Evolutionary conservation across 306 rosid species (phyloP), one percentile per base, ranked within the genome.

Genomic region (Comarum palustre): DNA sequence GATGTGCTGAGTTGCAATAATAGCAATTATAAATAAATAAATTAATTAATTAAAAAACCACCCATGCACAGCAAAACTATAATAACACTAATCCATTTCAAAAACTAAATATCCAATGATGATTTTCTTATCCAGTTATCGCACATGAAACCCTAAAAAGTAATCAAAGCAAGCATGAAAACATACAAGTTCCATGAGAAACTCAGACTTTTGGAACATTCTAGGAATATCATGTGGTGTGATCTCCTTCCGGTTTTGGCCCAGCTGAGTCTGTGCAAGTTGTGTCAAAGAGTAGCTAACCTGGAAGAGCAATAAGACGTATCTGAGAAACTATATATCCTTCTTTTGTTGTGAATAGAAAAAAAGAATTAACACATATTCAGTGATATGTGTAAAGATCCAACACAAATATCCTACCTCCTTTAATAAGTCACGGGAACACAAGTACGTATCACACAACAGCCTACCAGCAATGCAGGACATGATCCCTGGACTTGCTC

Each of bases 391-490:
- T 10, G 47, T 25, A 47, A 7, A 45, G 50, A 76, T 85, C 65
- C 68, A 63, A 45, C 51, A 72, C 80, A 75, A 73, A 68, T 31
- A 74, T 0, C 76, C 22, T 77, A 94, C 99, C 99, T 94, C 99
- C 84, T 87, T 91, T 73, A 94, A 79, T 73, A 94, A 85, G 70
- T 94, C 99, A 75, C 99, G 96, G 73, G 99, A 82, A 85, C 89
- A 85, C 82, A 88, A 82, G 78, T 81, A 88, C 8, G 97, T 91
- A 82, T 94, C 99, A 88, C 99, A 94, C 79, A 94, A 86, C 69
- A 94, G 93, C 65, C 96, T 87, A 34, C 99, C 97, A 77, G 99
- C 90, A 74, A 91, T 82, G 84, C 99, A 94, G 76, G 96, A 85
- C 95, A 94, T 79, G 72, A 94, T 84, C 73, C 90, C 97, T 51